Base-by-base conservation (phyloP, 2,329 filamentous ascomycete genomes). In the Tothia fuscella region DNA sequence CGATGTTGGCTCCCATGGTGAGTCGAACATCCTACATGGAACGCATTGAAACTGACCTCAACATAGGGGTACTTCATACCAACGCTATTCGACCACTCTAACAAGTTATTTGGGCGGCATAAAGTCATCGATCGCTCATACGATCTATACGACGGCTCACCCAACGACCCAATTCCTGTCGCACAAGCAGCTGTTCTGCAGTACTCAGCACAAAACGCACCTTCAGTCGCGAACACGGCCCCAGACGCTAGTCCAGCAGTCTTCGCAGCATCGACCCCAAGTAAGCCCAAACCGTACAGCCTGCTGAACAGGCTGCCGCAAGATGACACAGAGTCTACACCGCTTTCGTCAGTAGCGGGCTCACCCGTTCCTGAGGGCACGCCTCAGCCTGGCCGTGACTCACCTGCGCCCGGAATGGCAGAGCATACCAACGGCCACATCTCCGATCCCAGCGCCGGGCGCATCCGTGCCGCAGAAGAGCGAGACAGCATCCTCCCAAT, bases 131-230 rank as follows among this genome's bases (percentile, higher is more conserved):
- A 85, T 42, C 80, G 84, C 28, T 95, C 89, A 0, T 87, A 88
- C 52, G 93, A 98, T 56, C 78, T 93, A 10, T 98, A 98, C 59
- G 91, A 96, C 47, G 79, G 82, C 21, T 82, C 89, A 10, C 85
- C 88, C 1, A 93, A 96, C 57, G 91, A 98, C 55, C 91, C 91
- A 1, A 67, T 78, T 2, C 94, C 91, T 0, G 71, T 79, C 6
- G 89, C 91, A 4, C 91, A 98, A 61, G 67, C 85, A 6, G 80
- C 72, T 33, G 70, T 80, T 24, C 62, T 77, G 47, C 65, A 69
- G 28, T 63, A 66, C 29, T 70, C 72, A 41, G 67, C 56, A 9
- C 59, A 63, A 13, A 61, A 61, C 46, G 56, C 57, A 1, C 34
- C 28, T 39, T 41, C 12, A 20, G 37, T 31, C 5, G 31, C 25